These are phyloP conservation scores for Phylloboletellus chloephorus DNA, from an alignment of 1,284 basidiomycete genomes.

Conservation along the genomic window DNA sequence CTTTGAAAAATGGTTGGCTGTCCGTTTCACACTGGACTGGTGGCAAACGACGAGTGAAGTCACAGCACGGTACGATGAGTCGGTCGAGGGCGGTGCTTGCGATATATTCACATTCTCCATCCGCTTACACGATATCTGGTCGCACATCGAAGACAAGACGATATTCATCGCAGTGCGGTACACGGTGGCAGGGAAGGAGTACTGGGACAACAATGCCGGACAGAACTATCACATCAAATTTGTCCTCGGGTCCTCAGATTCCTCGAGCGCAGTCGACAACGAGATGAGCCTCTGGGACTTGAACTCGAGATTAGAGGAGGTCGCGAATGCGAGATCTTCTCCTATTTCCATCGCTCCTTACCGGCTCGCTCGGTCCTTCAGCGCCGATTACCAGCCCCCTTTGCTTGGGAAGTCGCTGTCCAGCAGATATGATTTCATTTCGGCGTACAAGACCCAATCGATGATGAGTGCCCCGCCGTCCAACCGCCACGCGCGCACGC, in stretches of 20 bases:
- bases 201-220: slow-evolving; percentile 91
- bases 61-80: slow-evolving; percentile 70
- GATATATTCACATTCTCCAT: slow-evolving; percentile 71
- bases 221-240: slow-evolving; percentile 76
- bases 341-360: slow-evolving; percentile 20
- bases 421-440: slow-evolving; percentile 52
- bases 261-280: slow-evolving; percentile 18
- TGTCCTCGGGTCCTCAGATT: slow-evolving; percentile 25
- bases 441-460: slow-evolving; percentile 46
- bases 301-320: slow-evolving; percentile 51
- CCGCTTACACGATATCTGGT: slow-evolving; percentile 56
- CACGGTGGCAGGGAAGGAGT: slow-evolving; percentile 61
- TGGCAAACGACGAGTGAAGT: slow-evolving; percentile 98
- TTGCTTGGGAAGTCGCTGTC: slow-evolving; percentile 35
- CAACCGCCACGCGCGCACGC: slow-evolving; percentile 30
- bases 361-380: slow-evolving; percentile 22
- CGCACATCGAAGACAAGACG: slow-evolving; percentile 80
- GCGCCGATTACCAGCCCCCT: slow-evolving; percentile 22
- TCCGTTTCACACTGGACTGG: slow-evolving; percentile 88
- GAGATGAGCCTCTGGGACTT: slow-evolving; percentile 41
- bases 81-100: slow-evolving; percentile 49
- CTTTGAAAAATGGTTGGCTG: slow-evolving; percentile 83
- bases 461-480: slow-evolving; percentile 22
- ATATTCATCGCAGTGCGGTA: slow-evolving; percentile 82
- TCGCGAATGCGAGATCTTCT: slow-evolving; percentile 39